A percentile compares a stretch with the other conserved stretches of the same genome.
Evolutionary conservation across 2,329 filamentous ascomycete genomes (phyloP).

Genomic region (Cordyceps cicadae): DNA sequence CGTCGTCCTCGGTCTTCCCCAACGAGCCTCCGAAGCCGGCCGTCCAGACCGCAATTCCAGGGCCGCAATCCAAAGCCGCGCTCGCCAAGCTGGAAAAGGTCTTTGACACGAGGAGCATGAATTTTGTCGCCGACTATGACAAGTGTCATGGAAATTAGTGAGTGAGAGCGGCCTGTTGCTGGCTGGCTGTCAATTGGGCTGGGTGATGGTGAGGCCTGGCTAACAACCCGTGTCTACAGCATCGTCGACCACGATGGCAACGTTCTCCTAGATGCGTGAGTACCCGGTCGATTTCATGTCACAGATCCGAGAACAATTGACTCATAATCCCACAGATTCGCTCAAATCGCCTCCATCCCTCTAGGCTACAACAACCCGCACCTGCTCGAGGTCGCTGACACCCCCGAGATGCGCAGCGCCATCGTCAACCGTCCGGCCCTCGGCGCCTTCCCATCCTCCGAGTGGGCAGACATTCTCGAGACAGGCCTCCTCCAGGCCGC

Average conservation of each 20-base stretch:
- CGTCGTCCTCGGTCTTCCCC: slow-evolving; percentile 28
- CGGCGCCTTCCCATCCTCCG: slow-evolving; percentile 80
- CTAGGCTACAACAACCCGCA: slow-evolving; percentile 86
- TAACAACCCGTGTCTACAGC: slow-evolving; percentile 11
- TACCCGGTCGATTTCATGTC: background rate
- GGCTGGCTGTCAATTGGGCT: background rate
- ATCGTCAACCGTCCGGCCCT: slow-evolving; percentile 84
- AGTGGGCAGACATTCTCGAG: slow-evolving; percentile 74
- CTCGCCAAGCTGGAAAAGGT: slow-evolving; percentile 66
- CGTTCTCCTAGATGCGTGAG: slow-evolving; percentile 60
- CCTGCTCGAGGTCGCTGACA: slow-evolving; percentile 60
- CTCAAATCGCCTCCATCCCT: slow-evolving; percentile 88
- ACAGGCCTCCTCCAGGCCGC: slow-evolving; percentile 74
- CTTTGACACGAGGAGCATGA: slow-evolving; percentile 79
- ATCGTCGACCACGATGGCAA: slow-evolving; percentile 66
- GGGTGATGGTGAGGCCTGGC: background rate
- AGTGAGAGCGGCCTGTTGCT: background rate
- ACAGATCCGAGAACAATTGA: background rate
- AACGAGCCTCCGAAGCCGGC: slow-evolving; percentile 45
- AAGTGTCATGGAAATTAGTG: slow-evolving; percentile 70
- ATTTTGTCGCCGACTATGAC: slow-evolving; percentile 71
- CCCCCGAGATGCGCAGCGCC: slow-evolving; percentile 69
- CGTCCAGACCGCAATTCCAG: slow-evolving; percentile 59
- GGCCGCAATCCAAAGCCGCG: slow-evolving; percentile 62
- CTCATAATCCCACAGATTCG: slow-evolving; percentile 47